These are phyloP conservation scores for Trichoderma lentiforme DNA, from an alignment of 2,329 filamentous ascomycete species.

Conservation along the genomic window DNA sequence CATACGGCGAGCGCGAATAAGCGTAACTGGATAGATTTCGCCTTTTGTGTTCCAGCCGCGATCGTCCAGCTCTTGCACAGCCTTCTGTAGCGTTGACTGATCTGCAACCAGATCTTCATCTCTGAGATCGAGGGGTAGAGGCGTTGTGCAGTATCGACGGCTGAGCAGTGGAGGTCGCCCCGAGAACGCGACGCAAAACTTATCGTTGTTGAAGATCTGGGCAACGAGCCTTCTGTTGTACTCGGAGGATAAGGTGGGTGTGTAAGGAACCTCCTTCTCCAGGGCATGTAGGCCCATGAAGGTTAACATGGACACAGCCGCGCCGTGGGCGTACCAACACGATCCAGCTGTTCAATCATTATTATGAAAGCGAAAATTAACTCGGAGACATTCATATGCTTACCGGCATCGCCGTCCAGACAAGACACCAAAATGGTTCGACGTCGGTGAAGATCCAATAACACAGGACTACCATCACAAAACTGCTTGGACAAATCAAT, in stretches of 20 bases:
- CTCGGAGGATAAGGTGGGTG: conserved; percentile 36
- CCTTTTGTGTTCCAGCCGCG: conserved; percentile 52
- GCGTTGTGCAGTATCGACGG: conserved; percentile 51
- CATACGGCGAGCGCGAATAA: conserved; percentile 44
- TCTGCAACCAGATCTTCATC: conserved; percentile 48
- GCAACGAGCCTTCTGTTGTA: conserved; percentile 32
- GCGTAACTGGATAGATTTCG: conserved; percentile 42
- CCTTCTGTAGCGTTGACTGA: conserved; percentile 27
- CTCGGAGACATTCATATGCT: neutral
- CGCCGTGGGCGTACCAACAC: conserved; percentile 37
- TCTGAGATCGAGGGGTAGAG: conserved; percentile 52
- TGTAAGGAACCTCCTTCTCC: conserved; percentile 25
- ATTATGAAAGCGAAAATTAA: neutral
- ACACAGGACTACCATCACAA: conserved; percentile 33
- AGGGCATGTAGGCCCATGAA: conserved; percentile 36
- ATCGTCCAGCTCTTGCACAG: conserved; percentile 37
- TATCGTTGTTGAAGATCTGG: conserved; percentile 44
- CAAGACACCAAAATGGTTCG: conserved; percentile 36
- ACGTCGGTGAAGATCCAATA: conserved; percentile 37
- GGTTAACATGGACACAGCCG: conserved; percentile 35
- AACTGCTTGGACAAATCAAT: conserved; percentile 23
- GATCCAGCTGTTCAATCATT: conserved; percentile 15
- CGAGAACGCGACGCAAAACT: conserved; percentile 48
- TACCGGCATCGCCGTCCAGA: conserved; percentile 39
- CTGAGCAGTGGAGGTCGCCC: conserved; percentile 53